These are phyloP conservation scores for Rhynchospora tenuis DNA, from an alignment of 176 grass and related monocot genomes.

Conservation along the genomic window DNA sequence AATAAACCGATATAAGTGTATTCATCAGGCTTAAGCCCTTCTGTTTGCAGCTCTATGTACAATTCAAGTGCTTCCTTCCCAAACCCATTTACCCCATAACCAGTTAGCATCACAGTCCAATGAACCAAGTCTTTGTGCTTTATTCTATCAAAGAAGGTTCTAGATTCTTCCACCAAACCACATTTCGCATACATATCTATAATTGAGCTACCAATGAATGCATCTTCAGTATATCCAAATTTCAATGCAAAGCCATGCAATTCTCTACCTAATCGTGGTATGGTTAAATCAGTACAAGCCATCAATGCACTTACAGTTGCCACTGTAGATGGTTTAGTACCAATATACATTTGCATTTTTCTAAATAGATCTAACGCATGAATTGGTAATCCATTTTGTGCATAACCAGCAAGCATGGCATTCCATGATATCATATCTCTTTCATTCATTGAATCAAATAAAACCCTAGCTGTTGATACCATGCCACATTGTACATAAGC, in stretches of 20 bases:
- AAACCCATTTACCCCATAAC: slow-evolving; percentile 47
- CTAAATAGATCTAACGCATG: slow-evolving; percentile 46
- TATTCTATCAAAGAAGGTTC: slow-evolving; percentile 40
- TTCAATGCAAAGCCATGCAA: slow-evolving; percentile 46
- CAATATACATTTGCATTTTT: slow-evolving; percentile 28
- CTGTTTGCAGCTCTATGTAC: slow-evolving; percentile 30
- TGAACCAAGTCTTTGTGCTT: slow-evolving; percentile 33
- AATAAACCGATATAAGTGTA: slow-evolving; percentile 52
- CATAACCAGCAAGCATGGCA: slow-evolving; percentile 53
- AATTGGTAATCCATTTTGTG: slow-evolving; percentile 28
- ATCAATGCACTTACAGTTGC: slow-evolving; percentile 42
- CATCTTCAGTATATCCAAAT: slow-evolving; percentile 21
- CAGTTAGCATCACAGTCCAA: slow-evolving; percentile 57
- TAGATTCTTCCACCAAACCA: slow-evolving; percentile 41
- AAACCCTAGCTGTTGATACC: slow-evolving; percentile 5
- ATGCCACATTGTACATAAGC: slow-evolving; percentile 38
- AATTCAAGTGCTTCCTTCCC: slow-evolving; percentile 40
- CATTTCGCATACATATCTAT: slow-evolving; percentile 73
- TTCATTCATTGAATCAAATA: slow-evolving; percentile 37
- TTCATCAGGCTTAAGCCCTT: slow-evolving; percentile 40
- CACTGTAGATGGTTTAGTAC: slow-evolving; percentile 22
- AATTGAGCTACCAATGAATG: slow-evolving; percentile 40
- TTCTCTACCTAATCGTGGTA: slow-evolving; percentile 49
- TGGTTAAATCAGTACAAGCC: slow-evolving; percentile 48
- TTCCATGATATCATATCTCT: slow-evolving; percentile 52